Evolutionary conservation across 2,329 filamentous ascomycete genomes (phyloP), one percentile per base, ranked within the genome.

Genomic region (Dothistroma septosporum): DNA sequence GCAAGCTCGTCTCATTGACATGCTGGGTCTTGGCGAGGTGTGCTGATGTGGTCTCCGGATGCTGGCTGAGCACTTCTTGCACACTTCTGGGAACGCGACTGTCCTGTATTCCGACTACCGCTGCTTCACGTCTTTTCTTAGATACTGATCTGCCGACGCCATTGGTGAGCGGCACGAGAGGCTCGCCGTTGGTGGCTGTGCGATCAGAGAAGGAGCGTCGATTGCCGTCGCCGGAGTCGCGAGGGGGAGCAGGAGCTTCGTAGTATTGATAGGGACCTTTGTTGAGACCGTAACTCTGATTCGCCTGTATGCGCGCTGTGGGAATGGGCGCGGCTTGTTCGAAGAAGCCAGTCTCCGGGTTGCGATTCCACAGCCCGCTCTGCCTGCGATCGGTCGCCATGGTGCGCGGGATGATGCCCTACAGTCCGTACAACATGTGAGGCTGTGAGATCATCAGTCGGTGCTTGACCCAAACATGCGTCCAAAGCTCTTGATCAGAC

Each of bases 221-320:
- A 11, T 58, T 61, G n/a, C 58, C 60, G 37, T 64, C 55, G 33
- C 22, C 22, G n/a, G 49, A 44, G 41, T 19, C 41, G 41, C 41
- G 28, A 33, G 4, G 37, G 33, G 41, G 59, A 7, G 65, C 21
- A 5, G 70, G 70, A 24, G 70, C 68, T 57, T 69, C 61, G 61
- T 74, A 73, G 65, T 74, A 71, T 35, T 69, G 62, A 58, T 68
- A 72, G 12, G 72, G 71, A 2, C 65, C 67, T 58, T 58, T 52
- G 16, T 50, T 50, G 10, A 50, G 14, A 41, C 41, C 44, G 48
- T 50, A 59, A 12, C 24, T 19, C 44, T 50, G 44, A 44, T 50
- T 22, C n/a, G 55, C 33, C 19, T 56, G 44, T 41, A 64, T 62
- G 16, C 60, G 61, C 10, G 64, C 58, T 31, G 58, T 52, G 6